phyloP scores from a whole-genome alignment of 2,329 filamentous ascomycete genomes.

The Cryphonectria parasitica region DNA sequence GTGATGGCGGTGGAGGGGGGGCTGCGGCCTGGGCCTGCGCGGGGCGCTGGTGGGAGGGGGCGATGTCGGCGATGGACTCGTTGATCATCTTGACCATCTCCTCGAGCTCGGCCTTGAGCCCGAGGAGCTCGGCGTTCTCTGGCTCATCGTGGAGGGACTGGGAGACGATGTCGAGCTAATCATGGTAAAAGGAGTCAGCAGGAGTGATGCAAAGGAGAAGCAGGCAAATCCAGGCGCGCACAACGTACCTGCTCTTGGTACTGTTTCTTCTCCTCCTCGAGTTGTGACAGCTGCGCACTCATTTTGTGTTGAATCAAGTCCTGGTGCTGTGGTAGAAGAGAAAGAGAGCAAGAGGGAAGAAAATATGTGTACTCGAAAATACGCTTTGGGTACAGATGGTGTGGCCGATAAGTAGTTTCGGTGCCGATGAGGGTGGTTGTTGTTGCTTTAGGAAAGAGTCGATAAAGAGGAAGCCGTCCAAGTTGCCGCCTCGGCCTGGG shows the following conservation, averaged over 20 bases:
- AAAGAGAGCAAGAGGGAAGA: neutral
- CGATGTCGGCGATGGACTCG: constrained; percentile 79
- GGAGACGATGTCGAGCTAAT: constrained; percentile 76
- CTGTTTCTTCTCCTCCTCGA: constrained; percentile 57
- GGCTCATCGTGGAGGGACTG: constrained; percentile 79
- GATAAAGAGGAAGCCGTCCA: constrained; percentile 5
- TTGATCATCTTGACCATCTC: constrained; percentile 79
- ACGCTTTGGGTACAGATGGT: neutral
- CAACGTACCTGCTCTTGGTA: constrained; percentile 60
- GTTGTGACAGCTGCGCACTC: constrained; percentile 46
- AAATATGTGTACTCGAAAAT: neutral
- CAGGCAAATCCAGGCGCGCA: neutral
- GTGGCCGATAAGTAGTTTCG: neutral
- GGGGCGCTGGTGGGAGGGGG: constrained; percentile 49
- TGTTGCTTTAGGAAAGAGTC: neutral
- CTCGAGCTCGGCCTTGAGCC: constrained; percentile 79
- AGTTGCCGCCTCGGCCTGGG: neutral
- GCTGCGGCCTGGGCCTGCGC: constrained; percentile 50
- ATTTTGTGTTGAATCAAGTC: constrained; percentile 36
- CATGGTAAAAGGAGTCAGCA: constrained; percentile 29
- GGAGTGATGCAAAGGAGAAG: neutral
- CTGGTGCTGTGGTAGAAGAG: neutral
- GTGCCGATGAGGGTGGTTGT: neutral
- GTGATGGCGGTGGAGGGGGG: constrained; percentile 45
- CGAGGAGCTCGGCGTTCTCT: constrained; percentile 76